A percentile compares a stretch with the other conserved stretches of the same genome.
Evolutionary conservation across 768 basidiomycete genomes (phyloP).

Genomic region (Phylloporus arenicola): DNA sequence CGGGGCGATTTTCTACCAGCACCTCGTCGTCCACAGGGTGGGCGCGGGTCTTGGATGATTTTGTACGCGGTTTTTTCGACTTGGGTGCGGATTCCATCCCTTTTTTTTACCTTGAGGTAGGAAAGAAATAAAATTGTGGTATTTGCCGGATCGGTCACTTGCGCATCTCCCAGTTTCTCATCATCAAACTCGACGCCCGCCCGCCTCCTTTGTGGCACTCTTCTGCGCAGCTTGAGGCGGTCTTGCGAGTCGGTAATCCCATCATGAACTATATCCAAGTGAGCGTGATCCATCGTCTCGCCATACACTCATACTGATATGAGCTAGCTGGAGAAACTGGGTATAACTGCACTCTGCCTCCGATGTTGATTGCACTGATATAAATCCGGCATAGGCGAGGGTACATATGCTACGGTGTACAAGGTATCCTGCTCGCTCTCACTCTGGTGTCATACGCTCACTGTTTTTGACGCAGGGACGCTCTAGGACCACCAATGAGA

Average conservation of each 20-base stretch:
- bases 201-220: slow-evolving; percentile 3
- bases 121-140: neutral
- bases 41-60: slow-evolving; percentile 32
- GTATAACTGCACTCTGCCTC: slow-evolving; percentile 25
- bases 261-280: slow-evolving; percentile 60
- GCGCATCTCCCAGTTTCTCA: neutral
- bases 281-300: slow-evolving; percentile 6
- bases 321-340: slow-evolving; percentile 84
- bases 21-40: slow-evolving; percentile 13
- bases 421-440: slow-evolving; percentile 51
- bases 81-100: slow-evolving; percentile 42
- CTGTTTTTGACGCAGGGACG: slow-evolving; percentile 57
- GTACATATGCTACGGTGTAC: slow-evolving; percentile 96
- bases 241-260: slow-evolving; percentile 1
- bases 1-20: slow-evolving; percentile 20
- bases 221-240: slow-evolving; percentile 2
- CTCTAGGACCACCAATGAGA: slow-evolving; percentile 95
- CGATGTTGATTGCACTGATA: slow-evolving; percentile 5
- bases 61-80: slow-evolving; percentile 49
- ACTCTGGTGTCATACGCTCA: neutral
- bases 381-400: slow-evolving; percentile 54
- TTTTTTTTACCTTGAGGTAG: neutral
- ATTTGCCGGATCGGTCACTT: slow-evolving; percentile 18
- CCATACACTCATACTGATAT: slow-evolving; percentile 4
- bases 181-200: neutral